Base-by-base conservation (phyloP, 768 basidiomycete genomes). In the Tricholoma flavovirens region DNA sequence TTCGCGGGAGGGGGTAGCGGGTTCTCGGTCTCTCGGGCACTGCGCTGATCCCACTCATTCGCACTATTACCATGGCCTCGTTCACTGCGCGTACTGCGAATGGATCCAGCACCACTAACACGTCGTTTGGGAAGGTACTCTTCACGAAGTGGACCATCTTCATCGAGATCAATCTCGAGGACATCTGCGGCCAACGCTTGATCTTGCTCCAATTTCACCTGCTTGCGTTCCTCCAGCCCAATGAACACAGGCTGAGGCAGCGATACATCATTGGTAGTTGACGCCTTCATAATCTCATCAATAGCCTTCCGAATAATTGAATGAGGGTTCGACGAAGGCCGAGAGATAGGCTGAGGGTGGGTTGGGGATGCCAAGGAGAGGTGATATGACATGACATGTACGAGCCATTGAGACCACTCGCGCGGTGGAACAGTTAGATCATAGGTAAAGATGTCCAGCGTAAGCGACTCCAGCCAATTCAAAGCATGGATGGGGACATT, bases 111-210 rank as follows among this genome's bases (percentile, higher is more conserved):
- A 38, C 66, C 67, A 62, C 76, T 82, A 58, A 74, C 66, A 50
- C 86, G 86, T 51, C 88, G 86, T 61, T 76, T 82, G 12, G 90
- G 90, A 53, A 91, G 68, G 60, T 92, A 91, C 63, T 92, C 89
- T 64, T 90, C 87, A 50, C 88, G 75, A 50, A 92, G 75, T 32
- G 90, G 90, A 2, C 90, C 90, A 64, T 90, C 88, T 67, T 89
- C 86, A 61, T 92, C 90, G 42, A 92, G 74, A 70, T 92, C 84
- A 52, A 92, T 88, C 63, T 90, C 88, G 38, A 83, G 67, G 3
- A 78, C 75, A 56, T 86, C 84, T 51, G 76, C 70, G 11, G 62
- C 68, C 62, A 67, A 62, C 17, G 70, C 69, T 49, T 72, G 65
- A 54, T 80, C 72, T 59, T 75, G 74, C 53, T 81, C 80, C 17